A percentile compares a stretch with the other conserved stretches of the same genome.
phyloP scores from a whole-genome alignment of 441 rosid genomes.

The Cnidoscolus chayamansa region DNA sequence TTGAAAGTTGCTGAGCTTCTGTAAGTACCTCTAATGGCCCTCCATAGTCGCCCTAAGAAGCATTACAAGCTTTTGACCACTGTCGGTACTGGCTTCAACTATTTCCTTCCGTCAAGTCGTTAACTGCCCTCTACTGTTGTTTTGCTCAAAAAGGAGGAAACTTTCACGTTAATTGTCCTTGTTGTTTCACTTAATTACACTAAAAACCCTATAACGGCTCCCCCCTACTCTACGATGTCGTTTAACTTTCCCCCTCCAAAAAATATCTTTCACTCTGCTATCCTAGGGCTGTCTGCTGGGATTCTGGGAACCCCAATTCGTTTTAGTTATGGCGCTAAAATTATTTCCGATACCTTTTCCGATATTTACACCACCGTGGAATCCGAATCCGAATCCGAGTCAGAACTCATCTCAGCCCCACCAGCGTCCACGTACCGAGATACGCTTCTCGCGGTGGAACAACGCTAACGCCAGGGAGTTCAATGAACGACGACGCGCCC shows the following conservation, averaged over 20 bases:
- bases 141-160: neutral
- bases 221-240: slow-evolving; percentile 3
- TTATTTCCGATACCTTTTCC: slow-evolving; percentile 51
- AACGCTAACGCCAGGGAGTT: slow-evolving; percentile 69
- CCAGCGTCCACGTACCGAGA: slow-evolving; percentile 39
- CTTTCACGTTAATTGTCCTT: neutral
- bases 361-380: slow-evolving; percentile 41
- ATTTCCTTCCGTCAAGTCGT: neutral
- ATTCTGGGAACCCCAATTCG: neutral
- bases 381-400: slow-evolving; percentile 29
- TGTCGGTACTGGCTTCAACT: slow-evolving; percentile 5
- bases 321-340: slow-evolving; percentile 59
- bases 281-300: neutral
- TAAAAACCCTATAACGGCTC: neutral
- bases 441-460: slow-evolving; percentile 76
- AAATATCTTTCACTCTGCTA: neutral
- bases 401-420: slow-evolving; percentile 14
- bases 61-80: neutral
- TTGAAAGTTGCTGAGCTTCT: neutral
- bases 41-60: neutral
- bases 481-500: slow-evolving; percentile 57
- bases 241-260: neutral
- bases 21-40: slow-evolving; percentile 11
- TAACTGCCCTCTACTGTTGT: neutral
- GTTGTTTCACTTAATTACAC: slow-evolving; percentile 2